Conservation (phyloP, 2,329 filamentous ascomycete species). For the Metarhizium guizhouense region DNA sequence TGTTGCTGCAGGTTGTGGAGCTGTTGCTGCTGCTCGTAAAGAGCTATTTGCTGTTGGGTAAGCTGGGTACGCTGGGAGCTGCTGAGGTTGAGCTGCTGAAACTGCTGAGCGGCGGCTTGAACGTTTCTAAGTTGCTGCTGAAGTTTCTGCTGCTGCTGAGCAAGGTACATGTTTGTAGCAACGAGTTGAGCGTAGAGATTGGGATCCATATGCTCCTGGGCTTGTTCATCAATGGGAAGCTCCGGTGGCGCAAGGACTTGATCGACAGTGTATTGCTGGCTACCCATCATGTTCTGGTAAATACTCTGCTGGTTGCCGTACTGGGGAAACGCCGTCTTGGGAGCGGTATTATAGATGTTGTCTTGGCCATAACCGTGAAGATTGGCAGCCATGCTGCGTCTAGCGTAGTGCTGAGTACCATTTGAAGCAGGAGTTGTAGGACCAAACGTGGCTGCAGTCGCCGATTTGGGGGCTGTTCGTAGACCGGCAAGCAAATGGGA, state of each 20-base stretch:
- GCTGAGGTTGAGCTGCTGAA: constrained; percentile 66
- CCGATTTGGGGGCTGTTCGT: constrained; percentile 85
- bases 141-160: constrained; percentile 88
- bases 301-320: constrained; percentile 26
- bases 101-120: constrained; percentile 74
- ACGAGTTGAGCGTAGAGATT: constrained; percentile 80
- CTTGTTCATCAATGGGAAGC: constrained; percentile 62
- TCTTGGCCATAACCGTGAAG: constrained; percentile 36
- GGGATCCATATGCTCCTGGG: constrained; percentile 72
- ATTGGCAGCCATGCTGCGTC: constrained; percentile 35
- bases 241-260: constrained; percentile 80
- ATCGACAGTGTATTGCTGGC: constrained; percentile 64
- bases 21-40: constrained; percentile 37
- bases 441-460: constrained; percentile 61
- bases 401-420: constrained; percentile 30
- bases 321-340: constrained; percentile 50
- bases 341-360: constrained; percentile 33
- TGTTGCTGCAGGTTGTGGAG: constrained; percentile 32
- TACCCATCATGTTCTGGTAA: constrained; percentile 21
- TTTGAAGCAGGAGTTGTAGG: constrained; percentile 49
- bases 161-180: constrained; percentile 84
- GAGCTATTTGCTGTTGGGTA: constrained; percentile 37
- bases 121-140: constrained; percentile 86
- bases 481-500: constrained; percentile 90
- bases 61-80: constrained; percentile 26